Evolutionary conservation across 2,329 filamentous ascomycete species (phyloP), one percentile per base, ranked within the genome.

Genomic region (Calonectria pteridis): DNA sequence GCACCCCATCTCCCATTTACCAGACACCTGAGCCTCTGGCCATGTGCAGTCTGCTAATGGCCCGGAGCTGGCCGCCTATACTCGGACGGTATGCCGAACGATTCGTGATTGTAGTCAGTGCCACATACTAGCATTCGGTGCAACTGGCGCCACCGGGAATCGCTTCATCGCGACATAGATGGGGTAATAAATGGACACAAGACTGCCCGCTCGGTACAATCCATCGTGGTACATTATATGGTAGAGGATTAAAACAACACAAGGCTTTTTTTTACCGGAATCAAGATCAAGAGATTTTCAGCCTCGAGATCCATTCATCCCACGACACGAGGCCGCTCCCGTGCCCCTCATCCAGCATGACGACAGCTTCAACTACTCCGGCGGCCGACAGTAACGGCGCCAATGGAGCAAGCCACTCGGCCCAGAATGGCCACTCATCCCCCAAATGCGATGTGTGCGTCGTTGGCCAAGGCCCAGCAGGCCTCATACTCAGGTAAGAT

Each of bases 381-480:
- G 59, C 51, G n/a, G 37, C 67, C 31, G 28, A 35, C 16, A 74
- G 74, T 31, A 72, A 66, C 13, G 51, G 40, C 43, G n/a, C 55
- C 43, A 74, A 76, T 28, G 75, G 75, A 55, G 49, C n/a, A 9
- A 40, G 28, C 62, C 66, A 40, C 58, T 29, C 37, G 2, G 23
- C 23, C 1, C 40, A 55, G 69, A 72, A 63, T 31, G 72, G 55
- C 28, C 64, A 69, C 16, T 51, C 29, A 35, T 51, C 46, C 31
- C 65, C 67, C 13, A 82, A 83, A 59, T 84, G 82, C 69, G 84
- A 87, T 73, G 86, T 88, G 35, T 87, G 88, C 76, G 85, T 91
- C 53, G 86, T 90, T 46, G 89, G 89, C 72, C 89, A 88, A 50
- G 89, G 89, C 3, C 89, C 89, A 1, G 87, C 89, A 13, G 89